These are phyloP conservation scores for Eutrema heterophyllum DNA, from an alignment of 345 rosid species.

Conservation along the genomic window DNA sequence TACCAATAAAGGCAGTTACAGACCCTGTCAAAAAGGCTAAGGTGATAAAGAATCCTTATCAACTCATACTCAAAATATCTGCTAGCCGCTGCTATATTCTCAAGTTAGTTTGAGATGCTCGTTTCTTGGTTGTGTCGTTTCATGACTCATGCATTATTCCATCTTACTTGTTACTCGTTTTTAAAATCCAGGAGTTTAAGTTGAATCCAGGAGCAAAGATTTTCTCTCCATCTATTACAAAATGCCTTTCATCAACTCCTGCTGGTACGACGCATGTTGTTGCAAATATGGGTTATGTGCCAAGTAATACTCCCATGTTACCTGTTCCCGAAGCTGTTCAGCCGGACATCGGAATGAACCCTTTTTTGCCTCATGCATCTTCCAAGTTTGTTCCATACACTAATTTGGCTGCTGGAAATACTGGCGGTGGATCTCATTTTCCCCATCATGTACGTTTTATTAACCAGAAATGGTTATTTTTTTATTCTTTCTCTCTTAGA, in stretches of 20 bases:
- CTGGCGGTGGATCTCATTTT: constrained; percentile 43
- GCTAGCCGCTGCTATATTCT: neutral
- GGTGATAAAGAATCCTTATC: constrained; percentile 34
- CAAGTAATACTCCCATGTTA: constrained; percentile 45
- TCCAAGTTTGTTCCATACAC: constrained; percentile 29
- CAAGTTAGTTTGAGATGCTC: neutral
- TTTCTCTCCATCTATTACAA: constrained; percentile 65
- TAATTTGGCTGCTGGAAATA: constrained; percentile 42
- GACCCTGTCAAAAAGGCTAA: constrained; percentile 42
- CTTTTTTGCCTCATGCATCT: constrained; percentile 45
- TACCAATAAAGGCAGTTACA: constrained; percentile 33
- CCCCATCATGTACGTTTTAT: constrained; percentile 57
- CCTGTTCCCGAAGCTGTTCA: constrained; percentile 48
- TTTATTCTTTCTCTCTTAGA: neutral
- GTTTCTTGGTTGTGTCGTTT: neutral
- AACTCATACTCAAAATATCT: neutral
- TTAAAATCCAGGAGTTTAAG: constrained; percentile 62
- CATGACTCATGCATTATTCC: neutral
- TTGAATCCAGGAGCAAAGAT: constrained; percentile 80
- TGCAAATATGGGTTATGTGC: constrained; percentile 47
- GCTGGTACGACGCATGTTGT: constrained; percentile 32
- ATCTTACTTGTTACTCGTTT: neutral
- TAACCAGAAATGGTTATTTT: neutral
- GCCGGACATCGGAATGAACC: constrained; percentile 46
- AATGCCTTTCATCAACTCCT: constrained; percentile 41